A percentile compares a stretch with the other conserved stretches of the same genome.
Conservation (phyloP, 345 rosid species). For the Euclidium syriacum region DNA sequence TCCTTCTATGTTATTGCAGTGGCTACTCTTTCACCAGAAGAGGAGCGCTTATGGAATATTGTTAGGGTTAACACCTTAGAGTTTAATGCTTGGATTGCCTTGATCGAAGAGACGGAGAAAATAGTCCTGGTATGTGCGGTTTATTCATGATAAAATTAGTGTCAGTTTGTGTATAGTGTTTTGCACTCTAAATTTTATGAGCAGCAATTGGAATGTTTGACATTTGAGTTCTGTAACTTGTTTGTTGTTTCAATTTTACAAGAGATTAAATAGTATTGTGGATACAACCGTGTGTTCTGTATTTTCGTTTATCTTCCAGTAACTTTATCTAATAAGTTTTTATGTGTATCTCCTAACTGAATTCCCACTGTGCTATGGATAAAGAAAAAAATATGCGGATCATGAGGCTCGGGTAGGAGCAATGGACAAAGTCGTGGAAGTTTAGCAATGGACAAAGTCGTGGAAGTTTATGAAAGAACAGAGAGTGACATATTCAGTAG, state of each 20-base stretch:
- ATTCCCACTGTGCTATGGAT: constrained; percentile 95
- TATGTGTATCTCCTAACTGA: too few relatives aligned
- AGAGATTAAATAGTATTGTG: too few relatives aligned
- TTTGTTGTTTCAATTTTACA: too few relatives aligned
- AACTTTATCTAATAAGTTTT: too few relatives aligned
- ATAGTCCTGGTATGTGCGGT: constrained; percentile 59
- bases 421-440: constrained; percentile 93
- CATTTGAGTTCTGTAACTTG: too few relatives aligned
- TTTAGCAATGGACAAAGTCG: too few relatives aligned
- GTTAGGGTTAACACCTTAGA: constrained; percentile 71
- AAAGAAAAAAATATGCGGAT: constrained; percentile 98
- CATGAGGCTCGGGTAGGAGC: constrained; percentile 86
- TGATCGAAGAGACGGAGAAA: constrained; percentile 91
- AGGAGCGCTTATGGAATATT: constrained; percentile 86
- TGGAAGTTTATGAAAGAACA: constrained; percentile 94
- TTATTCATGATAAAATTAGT: not conserved
- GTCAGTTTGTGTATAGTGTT: not conserved
- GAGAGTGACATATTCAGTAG: constrained; percentile 98
- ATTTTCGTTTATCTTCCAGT: too few relatives aligned
- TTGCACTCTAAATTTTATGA: too few relatives aligned
- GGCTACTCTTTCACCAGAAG: constrained; percentile 65
- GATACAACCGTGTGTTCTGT: too few relatives aligned
- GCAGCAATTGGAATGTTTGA: not conserved
- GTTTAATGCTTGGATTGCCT: constrained; percentile 86
- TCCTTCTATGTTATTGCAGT: constrained; percentile 17